Evolutionary conservation across 257 asterid species (phyloP).

Genomic region (Nicotiana benthamiana): DNA sequence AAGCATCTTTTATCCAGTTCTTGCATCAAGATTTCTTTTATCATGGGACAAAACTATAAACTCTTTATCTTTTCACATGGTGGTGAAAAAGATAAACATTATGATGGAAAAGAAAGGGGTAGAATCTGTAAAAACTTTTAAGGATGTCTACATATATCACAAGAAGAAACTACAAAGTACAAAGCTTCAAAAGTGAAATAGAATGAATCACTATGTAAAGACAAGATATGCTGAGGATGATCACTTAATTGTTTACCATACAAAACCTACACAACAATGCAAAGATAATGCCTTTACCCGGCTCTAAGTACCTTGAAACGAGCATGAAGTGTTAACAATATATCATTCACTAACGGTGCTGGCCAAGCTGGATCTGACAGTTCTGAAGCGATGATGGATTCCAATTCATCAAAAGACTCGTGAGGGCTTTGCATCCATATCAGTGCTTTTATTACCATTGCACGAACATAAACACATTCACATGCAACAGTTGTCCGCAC

Average conservation of each 20-base stretch:
- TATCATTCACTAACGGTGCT: constrained; percentile 74
- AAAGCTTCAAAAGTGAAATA: neutral
- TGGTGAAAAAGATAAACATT: neutral
- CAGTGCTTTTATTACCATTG: constrained; percentile 93
- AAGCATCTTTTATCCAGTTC: constrained; percentile 1
- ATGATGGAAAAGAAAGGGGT: neutral
- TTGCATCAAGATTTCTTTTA: neutral
- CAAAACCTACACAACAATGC: neutral
- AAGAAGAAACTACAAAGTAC: neutral
- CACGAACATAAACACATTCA: constrained; percentile 98
- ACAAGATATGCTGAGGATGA: neutral
- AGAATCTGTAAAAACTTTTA: neutral
- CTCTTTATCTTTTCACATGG: neutral
- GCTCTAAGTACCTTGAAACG: constrained; percentile 78
- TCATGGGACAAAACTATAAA: neutral
- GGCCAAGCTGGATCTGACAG: constrained; percentile 98
- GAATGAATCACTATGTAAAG: neutral
- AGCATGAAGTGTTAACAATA: constrained; percentile 91
- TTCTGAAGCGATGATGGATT: constrained; percentile 93
- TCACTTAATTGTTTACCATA: neutral
- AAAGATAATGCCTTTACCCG: neutral
- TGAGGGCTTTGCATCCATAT: constrained; percentile 99
- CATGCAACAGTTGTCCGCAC: constrained; percentile 98
- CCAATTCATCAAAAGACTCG: constrained; percentile 91
- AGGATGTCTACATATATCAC: neutral